Base-by-base conservation (phyloP, 352 stramenopile species). In the Paralagenidium karlingii region DNA sequence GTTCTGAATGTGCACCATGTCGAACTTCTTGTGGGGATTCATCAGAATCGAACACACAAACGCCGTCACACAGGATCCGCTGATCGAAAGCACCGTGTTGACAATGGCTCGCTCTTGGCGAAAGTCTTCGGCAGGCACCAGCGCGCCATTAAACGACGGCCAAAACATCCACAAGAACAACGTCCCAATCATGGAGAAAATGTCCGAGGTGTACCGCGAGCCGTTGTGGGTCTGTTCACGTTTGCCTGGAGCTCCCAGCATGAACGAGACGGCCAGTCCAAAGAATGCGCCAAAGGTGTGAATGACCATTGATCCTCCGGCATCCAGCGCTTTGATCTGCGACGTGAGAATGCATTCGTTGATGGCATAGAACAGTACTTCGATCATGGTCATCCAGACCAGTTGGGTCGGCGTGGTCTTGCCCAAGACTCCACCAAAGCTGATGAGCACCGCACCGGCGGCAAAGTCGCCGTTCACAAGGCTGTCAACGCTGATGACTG, bases 131-230 rank as follows among this genome's bases (percentile, higher is more conserved):
- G 45, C 44, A 7, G 53, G 57, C 20, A 84, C 75, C 8, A 87
- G 52, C 18, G 77, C 77, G 1, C 65, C 58, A 36, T 90, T 87
- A 61, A 94, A 94, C 6, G 60, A 82, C 16, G 80, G 77, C 80
- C 80, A 94, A 50, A 78, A 94, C 53, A 89, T 82, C 80, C 80
- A 94, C 27, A 90, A 49, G 40, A 91, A 79, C 11, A 86, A 63
- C 21, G 80, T 89, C 6, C 80, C 80, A 49, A 94, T 81, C 57
- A 94, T 79, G 4, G 80, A 60, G 40, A 87, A 71, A 38, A 85
- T 55, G 31, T 85, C 70, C 25, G 68, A 80, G 32, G 66, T 63
- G 52, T 85, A 85, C 4, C 63, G 49, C 12, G 76, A 86, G 13
- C 53, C 65, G 57, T 78, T 81, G 49, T 78, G 68, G 19, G 46